A percentile compares a stretch with the other conserved stretches of the same genome.
phyloP scores from a whole-genome alignment of 169 alveolate species.

The Cryptosporidium sp. region DNA sequence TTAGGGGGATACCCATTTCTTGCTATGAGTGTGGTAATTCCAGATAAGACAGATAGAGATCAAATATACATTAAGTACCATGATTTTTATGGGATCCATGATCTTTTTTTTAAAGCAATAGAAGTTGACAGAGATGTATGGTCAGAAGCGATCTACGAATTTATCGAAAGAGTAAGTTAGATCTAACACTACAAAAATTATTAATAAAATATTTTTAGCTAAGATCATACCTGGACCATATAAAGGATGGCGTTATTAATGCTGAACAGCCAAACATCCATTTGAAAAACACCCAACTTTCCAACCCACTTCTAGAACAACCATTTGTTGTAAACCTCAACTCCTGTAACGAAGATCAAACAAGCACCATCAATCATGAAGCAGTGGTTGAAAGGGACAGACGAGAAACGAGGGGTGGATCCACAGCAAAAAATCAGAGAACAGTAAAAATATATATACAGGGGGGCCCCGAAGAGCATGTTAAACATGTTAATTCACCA shows the following conservation, averaged over 20 bases:
- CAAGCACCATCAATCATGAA: background rate
- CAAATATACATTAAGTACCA: constrained; percentile 84
- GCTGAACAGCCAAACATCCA: background rate
- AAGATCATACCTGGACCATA: constrained; percentile 61
- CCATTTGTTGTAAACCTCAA: background rate
- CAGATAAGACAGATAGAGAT: constrained; percentile 81
- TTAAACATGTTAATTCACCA: constrained; percentile 5
- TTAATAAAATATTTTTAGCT: constrained; percentile 5
- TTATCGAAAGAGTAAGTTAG: constrained; percentile 80
- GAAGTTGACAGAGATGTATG: constrained; percentile 85
- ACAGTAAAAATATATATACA: constrained; percentile 8
- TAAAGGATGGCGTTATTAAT: constrained; percentile 39
- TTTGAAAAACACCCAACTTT: background rate
- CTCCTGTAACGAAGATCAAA: background rate
- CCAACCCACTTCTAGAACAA: background rate
- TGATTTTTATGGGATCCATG: constrained; percentile 80
- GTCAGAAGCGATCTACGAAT: constrained; percentile 86
- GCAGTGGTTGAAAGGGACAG: background rate
- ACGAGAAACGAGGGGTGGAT: background rate
- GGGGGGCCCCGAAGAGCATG: background rate
- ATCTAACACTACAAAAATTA: background rate
- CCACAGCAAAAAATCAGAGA: background rate
- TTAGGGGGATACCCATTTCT: constrained; percentile 81
- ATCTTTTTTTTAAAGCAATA: constrained; percentile 80
- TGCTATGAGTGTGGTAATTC: constrained; percentile 83